Conservation (phyloP, 768 basidiomycete species). For the Neoboletus brunneissimus region DNA sequence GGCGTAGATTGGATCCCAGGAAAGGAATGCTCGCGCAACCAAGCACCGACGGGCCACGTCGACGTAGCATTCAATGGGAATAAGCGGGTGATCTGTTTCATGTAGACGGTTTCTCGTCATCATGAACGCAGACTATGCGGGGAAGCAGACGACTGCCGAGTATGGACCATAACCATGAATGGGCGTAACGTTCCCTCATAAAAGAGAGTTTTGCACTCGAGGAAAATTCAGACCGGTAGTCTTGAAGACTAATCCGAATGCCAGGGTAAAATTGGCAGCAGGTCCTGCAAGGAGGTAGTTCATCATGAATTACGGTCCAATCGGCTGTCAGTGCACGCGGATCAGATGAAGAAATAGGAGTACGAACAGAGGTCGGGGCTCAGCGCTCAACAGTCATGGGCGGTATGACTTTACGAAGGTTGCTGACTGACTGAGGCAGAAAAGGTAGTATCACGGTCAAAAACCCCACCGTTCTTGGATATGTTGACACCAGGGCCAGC, state of each 20-base stretch:
- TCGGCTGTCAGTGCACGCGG: constrained; percentile 4
- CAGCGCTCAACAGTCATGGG: neutral
- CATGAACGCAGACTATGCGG: constrained; percentile 20
- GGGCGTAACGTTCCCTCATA: neutral
- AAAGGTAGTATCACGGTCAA: neutral
- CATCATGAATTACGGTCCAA: neutral
- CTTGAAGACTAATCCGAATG: neutral
- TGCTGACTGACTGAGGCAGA: neutral
- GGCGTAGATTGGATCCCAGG: neutral
- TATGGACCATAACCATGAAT: neutral
- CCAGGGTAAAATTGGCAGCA: neutral
- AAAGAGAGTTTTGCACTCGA: neutral
- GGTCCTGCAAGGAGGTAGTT: constrained; percentile 4
- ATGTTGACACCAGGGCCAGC: neutral
- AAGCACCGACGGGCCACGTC: constrained; percentile 1
- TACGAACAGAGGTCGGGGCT: constrained; percentile 8
- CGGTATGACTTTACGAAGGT: neutral
- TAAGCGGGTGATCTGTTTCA: constrained; percentile 21
- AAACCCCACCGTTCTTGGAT: neutral
- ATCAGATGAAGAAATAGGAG: constrained; percentile 20
- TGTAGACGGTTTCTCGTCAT: constrained; percentile 11
- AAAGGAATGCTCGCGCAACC: neutral
- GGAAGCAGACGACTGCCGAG: neutral
- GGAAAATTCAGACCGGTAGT: neutral
- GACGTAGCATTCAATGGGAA: constrained; percentile 14